These are phyloP conservation scores for Rhexocercosporidium sp. DNA, from an alignment of 2,329 filamentous ascomycete genomes.

Conservation along the genomic window DNA sequence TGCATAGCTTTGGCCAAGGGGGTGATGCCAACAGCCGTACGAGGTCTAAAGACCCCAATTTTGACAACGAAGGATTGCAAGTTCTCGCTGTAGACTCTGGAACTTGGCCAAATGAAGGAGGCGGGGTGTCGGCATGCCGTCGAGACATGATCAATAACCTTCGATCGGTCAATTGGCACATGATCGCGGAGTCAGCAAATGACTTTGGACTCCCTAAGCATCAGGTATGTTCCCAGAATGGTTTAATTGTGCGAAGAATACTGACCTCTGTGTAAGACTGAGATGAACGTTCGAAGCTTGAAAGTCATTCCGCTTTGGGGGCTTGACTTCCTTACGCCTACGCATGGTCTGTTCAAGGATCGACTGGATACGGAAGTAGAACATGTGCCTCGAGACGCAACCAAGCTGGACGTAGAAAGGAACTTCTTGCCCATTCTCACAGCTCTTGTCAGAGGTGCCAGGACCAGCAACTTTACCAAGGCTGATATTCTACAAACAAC, in stretches of 20 bases:
- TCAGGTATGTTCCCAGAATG: constrained; percentile 36
- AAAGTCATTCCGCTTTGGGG: constrained; percentile 56
- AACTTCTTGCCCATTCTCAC: constrained; percentile 59
- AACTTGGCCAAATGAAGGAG: constrained; percentile 42
- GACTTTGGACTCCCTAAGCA: constrained; percentile 55
- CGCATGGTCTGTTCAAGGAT: constrained; percentile 54
- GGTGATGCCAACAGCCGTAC: constrained; percentile 44
- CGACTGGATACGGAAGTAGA: constrained; percentile 55
- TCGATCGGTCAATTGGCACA: constrained; percentile 54
- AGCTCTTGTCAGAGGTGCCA: constrained; percentile 54
- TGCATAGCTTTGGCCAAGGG: constrained; percentile 44
- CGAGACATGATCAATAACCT: constrained; percentile 55
- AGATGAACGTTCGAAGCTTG: constrained; percentile 53
- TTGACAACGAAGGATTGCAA: constrained; percentile 46
- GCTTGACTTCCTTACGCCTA: constrained; percentile 53
- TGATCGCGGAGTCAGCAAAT: constrained; percentile 55
- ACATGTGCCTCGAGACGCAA: constrained; percentile 14
- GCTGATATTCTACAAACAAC: constrained; percentile 50
- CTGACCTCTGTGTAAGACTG: constrained; percentile 39
- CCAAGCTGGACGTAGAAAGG: constrained; percentile 50
- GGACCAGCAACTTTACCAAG: constrained; percentile 51
- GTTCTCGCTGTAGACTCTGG: constrained; percentile 44
- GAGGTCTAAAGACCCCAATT: constrained; percentile 40
- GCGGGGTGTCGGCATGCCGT: constrained; percentile 55
- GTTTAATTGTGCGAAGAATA: background rate